Evolutionary conservation across 1,284 basidiomycete genomes (phyloP).

Genomic region (Microbotryum lychnidis-dioicae): DNA sequence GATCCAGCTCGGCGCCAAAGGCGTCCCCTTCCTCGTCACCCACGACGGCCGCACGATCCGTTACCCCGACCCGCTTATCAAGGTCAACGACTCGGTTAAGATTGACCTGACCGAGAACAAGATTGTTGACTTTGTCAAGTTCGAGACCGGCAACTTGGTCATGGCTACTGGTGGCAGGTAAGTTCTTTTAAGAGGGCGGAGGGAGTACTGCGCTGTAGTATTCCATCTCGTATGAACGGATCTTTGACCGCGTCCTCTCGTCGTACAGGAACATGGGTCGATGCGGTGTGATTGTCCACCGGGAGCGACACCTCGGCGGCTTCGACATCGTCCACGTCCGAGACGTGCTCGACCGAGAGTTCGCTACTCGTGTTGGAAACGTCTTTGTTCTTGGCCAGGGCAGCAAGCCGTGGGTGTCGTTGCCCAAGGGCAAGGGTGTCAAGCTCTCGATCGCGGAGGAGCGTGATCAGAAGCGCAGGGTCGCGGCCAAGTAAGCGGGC

Average conservation of each 20-base stretch:
- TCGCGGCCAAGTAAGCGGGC: no score
- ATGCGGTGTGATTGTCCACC: conserved; percentile 87
- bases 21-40: conserved; percentile 94
- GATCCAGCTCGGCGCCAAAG: conserved; percentile 83
- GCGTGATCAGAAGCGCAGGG: conserved; percentile 36
- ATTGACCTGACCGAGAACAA: conserved; percentile 88
- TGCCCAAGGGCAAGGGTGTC: conserved; percentile 97
- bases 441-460: conserved; percentile 57
- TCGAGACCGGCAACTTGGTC: conserved; percentile 95
- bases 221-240: no score
- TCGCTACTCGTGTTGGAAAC: conserved; percentile 94
- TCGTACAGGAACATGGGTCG: conserved; percentile 83
- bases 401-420: conserved; percentile 89
- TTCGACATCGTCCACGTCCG: conserved; percentile 98
- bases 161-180: conserved; percentile 87
- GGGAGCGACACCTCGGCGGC: conserved; percentile 94
- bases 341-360: conserved; percentile 89
- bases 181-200: no score
- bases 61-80: conserved; percentile 94
- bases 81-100: conserved; percentile 96
- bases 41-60: conserved; percentile 99
- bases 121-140: conserved; percentile 92
- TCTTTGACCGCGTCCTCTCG: no score
- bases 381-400: conserved; percentile 97
- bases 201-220: no score